phyloP scores from a whole-genome alignment of 768 basidiomycete species.

The Termitomyces sp. region DNA sequence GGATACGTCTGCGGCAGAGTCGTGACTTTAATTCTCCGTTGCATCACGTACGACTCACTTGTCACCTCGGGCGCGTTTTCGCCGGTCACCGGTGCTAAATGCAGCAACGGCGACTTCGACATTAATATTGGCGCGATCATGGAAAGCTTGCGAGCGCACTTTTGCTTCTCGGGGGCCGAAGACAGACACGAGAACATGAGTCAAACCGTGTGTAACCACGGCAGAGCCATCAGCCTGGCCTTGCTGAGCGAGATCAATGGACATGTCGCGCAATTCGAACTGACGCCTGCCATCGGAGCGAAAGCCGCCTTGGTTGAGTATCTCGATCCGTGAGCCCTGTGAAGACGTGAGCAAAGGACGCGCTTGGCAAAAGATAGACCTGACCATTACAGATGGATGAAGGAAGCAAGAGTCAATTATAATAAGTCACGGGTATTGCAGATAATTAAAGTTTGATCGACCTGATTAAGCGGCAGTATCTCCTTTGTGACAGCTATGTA shows the following conservation, averaged over 20 bases:
- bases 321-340: constrained; percentile 57
- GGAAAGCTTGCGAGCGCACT: constrained; percentile 70
- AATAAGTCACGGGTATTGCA: background rate
- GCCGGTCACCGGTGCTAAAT: constrained; percentile 79
- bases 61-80: constrained; percentile 76
- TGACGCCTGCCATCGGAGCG: constrained; percentile 93
- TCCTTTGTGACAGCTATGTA: constrained; percentile 9
- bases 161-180: constrained; percentile 91
- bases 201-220: constrained; percentile 81
- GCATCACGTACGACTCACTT: constrained; percentile 52
- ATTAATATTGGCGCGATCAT: constrained; percentile 85
- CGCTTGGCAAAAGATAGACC: constrained; percentile 5
- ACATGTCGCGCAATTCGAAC: constrained; percentile 81
- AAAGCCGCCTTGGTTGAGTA: constrained; percentile 80
- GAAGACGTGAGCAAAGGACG: constrained; percentile 1
- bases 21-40: background rate
- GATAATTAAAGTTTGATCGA: constrained; percentile 4
- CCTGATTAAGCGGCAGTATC: constrained; percentile 3
- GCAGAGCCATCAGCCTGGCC: constrained; percentile 85
- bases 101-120: constrained; percentile 86
- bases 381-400: constrained; percentile 16
- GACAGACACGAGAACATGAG: constrained; percentile 81
- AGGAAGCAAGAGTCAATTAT: background rate
- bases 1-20: constrained; percentile 55
- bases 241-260: constrained; percentile 71